Base-by-base conservation (phyloP, 2,329 filamentous ascomycete genomes). In the Fusarium graminum region DNA sequence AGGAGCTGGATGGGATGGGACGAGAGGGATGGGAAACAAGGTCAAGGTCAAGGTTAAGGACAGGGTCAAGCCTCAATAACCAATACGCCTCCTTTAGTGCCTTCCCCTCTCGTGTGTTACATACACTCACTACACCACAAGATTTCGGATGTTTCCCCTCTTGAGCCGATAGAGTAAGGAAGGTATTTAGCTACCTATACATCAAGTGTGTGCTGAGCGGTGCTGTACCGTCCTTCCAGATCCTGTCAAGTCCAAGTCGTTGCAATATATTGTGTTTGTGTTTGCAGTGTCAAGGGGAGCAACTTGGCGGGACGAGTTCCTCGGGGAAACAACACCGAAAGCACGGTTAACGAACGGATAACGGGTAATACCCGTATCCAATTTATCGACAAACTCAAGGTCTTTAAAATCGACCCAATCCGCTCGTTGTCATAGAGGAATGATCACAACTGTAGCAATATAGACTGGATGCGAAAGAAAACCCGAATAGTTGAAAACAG, bases 101-200 rank as follows among this genome's bases (percentile, higher is more conserved):
- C 60, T 29, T 65, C 69, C 68, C 69, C 69, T 70, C 69, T 71
- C 50, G 29, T 68, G 59, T 65, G 46, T 41, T 51, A 62, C 55
- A 38, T 32, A 61, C 38, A 55, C 30, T 50, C 38, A 55, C 30
- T 50, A 46, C 46, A 44, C 36, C 39, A 61, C 28, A 25, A 44
- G 62, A 68, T 68, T 50, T 65, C 65, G 60, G 65, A 49, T 59
- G 45, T 46, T 50, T 57, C 64, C 62, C 65, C 65, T 65, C 65
- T 68, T 40, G 40, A 47, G 36, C 64, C 45, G 54, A 43, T 51
- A 43, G 19, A 41, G 43, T 43, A 26, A 36, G 40, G 34, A 30
- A 42, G 46, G 36, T 46, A 42, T 46, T 39, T 50, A 53, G 30
- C 19, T 25, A 17, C 42, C 14, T 44, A 45, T 16, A 41, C 52